Conservation (phyloP, 495 filamentous ascomycete species). For the Neurospora intermedia region DNA sequence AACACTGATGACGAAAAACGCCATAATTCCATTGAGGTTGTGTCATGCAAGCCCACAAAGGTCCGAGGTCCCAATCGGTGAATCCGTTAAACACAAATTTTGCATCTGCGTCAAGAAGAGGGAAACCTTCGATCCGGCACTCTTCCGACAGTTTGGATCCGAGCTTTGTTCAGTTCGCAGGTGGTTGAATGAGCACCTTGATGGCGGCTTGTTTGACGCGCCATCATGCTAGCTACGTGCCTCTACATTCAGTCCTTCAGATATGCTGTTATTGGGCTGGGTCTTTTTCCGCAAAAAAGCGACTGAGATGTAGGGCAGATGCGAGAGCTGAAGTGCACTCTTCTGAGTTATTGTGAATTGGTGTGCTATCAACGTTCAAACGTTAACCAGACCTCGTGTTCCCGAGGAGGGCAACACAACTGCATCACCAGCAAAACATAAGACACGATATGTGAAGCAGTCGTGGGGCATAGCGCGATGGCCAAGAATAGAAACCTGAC, state of each 20-base stretch:
- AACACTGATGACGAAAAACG: not conserved
- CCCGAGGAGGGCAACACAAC: not conserved
- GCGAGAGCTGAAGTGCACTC: not conserved
- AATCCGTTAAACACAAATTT: not conserved
- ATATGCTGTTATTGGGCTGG: too few species aligned
- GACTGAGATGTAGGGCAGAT: not conserved
- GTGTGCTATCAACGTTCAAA: not conserved
- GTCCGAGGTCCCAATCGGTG: not conserved
- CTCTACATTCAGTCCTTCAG: too few species aligned
- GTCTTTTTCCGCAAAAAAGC: not conserved
- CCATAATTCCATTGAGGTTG: not conserved
- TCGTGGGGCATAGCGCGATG: not conserved
- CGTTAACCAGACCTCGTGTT: not conserved
- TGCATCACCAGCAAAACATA: not conserved
- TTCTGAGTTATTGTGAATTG: not conserved
- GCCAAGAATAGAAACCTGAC: not conserved
- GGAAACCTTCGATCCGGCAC: not conserved
- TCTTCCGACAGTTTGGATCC: not conserved
- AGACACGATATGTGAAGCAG: not conserved
- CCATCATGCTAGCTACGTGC: not conserved
- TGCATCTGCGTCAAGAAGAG: not conserved
- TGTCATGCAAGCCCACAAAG: not conserved
- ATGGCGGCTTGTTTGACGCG: not conserved
- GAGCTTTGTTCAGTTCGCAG: not conserved
- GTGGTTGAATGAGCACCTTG: not conserved